These are phyloP conservation scores for Apiospora malaysiana DNA, from an alignment of 2,329 filamentous ascomycete genomes.

Conservation along the genomic window DNA sequence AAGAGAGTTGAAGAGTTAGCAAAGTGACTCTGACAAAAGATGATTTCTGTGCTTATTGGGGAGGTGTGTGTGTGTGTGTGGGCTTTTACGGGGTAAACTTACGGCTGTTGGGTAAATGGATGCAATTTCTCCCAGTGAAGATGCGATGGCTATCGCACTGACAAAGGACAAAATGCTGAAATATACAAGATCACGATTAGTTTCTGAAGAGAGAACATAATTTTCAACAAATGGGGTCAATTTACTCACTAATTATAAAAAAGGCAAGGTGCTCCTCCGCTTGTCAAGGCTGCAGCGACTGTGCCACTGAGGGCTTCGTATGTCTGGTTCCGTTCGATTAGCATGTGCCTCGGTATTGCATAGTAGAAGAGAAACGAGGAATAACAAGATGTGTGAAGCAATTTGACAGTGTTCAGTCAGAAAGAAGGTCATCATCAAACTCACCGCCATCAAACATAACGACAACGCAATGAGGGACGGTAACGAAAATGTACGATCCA, in stretches of 20 bases:
- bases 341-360: too few relatives aligned
- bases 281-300: conserved; percentile 49
- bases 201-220: background rate
- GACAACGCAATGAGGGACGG: conserved; percentile 51
- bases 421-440: conserved; percentile 35
- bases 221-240: background rate
- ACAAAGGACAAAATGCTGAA: conserved; percentile 48
- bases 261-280: conserved; percentile 52
- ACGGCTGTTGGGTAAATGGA: conserved; percentile 58
- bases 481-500: conserved; percentile 45
- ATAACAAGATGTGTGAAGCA: too few relatives aligned
- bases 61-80: too few relatives aligned
- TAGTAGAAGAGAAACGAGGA: too few relatives aligned
- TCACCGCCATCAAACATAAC: conserved; percentile 53
- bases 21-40: background rate
- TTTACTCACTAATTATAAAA: conserved; percentile 49
- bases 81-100: conserved; percentile 29
- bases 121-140: conserved; percentile 57
- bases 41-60: background rate
- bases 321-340: too few relatives aligned
- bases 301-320: conserved; percentile 38
- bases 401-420: conserved; percentile 35
- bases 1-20: background rate
- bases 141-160: conserved; percentile 49
- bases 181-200: background rate